phyloP scores from a whole-genome alignment of 202 grass and related monocot genomes.

The Setaria italica region DNA sequence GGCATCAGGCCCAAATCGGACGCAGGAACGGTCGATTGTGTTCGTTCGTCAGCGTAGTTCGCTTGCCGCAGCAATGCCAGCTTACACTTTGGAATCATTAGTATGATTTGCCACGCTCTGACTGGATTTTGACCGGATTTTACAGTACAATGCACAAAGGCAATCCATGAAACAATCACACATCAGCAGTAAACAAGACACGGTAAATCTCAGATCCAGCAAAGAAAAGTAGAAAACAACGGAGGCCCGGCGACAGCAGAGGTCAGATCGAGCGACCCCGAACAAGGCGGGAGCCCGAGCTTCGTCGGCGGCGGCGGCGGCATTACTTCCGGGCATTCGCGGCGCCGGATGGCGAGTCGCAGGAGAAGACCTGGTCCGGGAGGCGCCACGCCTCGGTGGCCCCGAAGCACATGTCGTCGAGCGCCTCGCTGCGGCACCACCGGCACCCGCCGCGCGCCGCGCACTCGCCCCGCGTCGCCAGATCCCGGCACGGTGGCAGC shows the following conservation, averaged over 20 bases:
- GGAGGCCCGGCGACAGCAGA: background rate
- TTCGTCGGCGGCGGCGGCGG: background rate
- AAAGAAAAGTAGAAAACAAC: background rate
- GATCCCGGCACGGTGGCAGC: constrained; percentile 57
- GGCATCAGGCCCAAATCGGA: too few relatives aligned
- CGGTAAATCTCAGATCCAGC: constrained; percentile 1
- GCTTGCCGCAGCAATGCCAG: too few relatives aligned
- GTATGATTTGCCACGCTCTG: background rate
- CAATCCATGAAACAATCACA: background rate
- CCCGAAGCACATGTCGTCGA: constrained; percentile 97
- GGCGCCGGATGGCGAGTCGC: constrained; percentile 46
- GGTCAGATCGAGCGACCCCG: background rate
- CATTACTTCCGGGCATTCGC: constrained; percentile 25
- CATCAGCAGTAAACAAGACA: background rate
- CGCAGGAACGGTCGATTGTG: too few relatives aligned
- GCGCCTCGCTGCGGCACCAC: constrained; percentile 85
- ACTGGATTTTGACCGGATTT: background rate
- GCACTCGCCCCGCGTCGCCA: constrained; percentile 59
- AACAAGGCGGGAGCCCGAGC: background rate
- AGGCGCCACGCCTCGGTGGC: constrained; percentile 81
- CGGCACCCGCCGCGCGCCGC: constrained; percentile 57
- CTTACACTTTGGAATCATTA: background rate
- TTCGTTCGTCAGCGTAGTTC: too few relatives aligned
- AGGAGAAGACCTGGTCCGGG: constrained; percentile 79
- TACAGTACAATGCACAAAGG: constrained; percentile 8